Base-by-base conservation (phyloP, 345 rosid species). In the Corymbia maculata region DNA sequence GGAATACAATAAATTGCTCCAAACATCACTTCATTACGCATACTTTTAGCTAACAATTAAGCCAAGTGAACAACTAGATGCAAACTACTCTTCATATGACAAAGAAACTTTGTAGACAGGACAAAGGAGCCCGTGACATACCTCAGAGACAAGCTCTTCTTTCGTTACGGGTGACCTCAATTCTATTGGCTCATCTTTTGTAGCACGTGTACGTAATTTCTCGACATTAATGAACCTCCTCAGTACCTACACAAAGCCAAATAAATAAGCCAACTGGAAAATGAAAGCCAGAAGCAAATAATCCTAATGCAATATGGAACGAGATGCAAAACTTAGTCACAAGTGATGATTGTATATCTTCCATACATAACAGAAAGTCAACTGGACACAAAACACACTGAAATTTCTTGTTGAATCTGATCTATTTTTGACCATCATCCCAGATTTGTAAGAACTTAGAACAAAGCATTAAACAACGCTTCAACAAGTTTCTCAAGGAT, bases 61-160 rank as follows among this genome's bases (percentile, higher is more conserved):
- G 82, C 47, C 82, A 32, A 55, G 47, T 17, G 36, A 51, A 26
- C 26, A 86, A 14, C 16, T 14, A 28, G 32, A 52, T 68, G 79
- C 45, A 52, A 55, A 84, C 51, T 53, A n/a, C 53, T 85, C 17
- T 9, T 47, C 51, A 16, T 11, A 44, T 7, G 28, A 51, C 84
- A 82, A 52, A 26, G 30, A n/a, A 44, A 42, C 86, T 59, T 61
- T 59, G 64, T 88, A 47, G 47, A 86, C 47, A 68, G 19, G 86
- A 49, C 19, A 57, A 32, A 32, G 42, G 45, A 32, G 24, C 55
- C 13, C 4, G 21, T 66, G 51, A 19, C 86, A 88, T 93, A 96
- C 99, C 98, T 96, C 98, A 79, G 95, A 90, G 70, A 95, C 92
- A 75, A 98, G 91, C 89, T 93, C 95, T 50, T 98, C 99, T 88